A percentile compares a stretch with the other conserved stretches of the same genome.
These are phyloP conservation scores for Canna indica DNA, from an alignment of 176 grass and related monocot genomes.

Conservation along the genomic window DNA sequence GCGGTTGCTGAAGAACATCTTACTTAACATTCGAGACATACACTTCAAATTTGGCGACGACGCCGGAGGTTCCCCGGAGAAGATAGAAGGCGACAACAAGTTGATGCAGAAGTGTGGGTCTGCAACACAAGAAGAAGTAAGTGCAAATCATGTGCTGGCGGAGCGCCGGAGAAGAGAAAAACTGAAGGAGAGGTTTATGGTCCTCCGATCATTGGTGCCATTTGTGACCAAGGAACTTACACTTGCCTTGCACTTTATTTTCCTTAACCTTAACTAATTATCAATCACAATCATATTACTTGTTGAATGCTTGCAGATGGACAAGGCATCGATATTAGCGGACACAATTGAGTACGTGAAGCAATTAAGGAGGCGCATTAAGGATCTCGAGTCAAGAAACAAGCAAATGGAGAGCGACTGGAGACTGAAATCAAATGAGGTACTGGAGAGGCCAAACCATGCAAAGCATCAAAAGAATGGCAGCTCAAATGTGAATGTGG, in stretches of 20 bases:
- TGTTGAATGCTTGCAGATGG: slow-evolving; percentile 42
- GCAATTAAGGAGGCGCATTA: slow-evolving; percentile 48
- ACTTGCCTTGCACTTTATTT: neutral
- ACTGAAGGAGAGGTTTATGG: slow-evolving; percentile 74
- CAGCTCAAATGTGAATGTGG: neutral
- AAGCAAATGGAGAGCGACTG: slow-evolving; percentile 22
- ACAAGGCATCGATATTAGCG: slow-evolving; percentile 67
- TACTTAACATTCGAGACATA: slow-evolving; percentile 21
- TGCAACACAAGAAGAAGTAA: slow-evolving; percentile 28
- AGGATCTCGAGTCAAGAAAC: slow-evolving; percentile 54
- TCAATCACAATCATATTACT: no score
- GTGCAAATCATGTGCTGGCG: slow-evolving; percentile 64
- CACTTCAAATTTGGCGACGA: slow-evolving; percentile 13
- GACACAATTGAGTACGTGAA: slow-evolving; percentile 94
- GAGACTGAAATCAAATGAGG: slow-evolving; percentile 9
- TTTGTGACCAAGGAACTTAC: slow-evolving; percentile 72
- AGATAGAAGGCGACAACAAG: slow-evolving; percentile 11
- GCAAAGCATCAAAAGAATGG: neutral
- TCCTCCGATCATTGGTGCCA: slow-evolving; percentile 69
- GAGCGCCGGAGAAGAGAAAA: slow-evolving; percentile 75
- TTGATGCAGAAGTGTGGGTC: slow-evolving; percentile 4
- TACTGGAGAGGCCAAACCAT: neutral
- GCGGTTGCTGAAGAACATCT: slow-evolving; percentile 45
- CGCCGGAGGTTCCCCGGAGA: slow-evolving; percentile 23
- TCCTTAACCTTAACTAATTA: neutral